Conservation (phyloP, 1,139 yeast genomes). For the Nakaseomyces nivariensis region DNA sequence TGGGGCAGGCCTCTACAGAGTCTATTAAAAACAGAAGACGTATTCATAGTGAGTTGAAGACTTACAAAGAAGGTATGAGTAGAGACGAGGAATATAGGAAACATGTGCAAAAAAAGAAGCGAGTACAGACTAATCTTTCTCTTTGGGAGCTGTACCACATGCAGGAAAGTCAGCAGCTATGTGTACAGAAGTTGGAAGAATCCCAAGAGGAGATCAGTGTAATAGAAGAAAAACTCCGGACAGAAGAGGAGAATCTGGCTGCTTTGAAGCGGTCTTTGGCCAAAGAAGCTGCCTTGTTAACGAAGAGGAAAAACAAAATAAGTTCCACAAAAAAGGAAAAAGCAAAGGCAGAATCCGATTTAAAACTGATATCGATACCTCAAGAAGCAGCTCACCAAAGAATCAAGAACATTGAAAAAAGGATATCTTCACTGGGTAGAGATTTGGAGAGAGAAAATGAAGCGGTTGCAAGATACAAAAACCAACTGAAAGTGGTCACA, state of each 20-base stretch:
- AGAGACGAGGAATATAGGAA: conserved; percentile 64
- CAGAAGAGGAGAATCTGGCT: conserved; percentile 26
- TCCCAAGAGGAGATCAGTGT: conserved; percentile 29
- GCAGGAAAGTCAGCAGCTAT: conserved; percentile 38
- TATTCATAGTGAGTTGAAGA: conserved; percentile 65
- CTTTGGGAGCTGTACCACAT: conserved; percentile 63
- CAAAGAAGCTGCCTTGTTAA: conserved; percentile 36
- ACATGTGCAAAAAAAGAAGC: conserved; percentile 41
- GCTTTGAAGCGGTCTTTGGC: conserved; percentile 37
- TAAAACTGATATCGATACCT: conserved; percentile 45
- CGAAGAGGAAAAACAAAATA: conserved; percentile 36
- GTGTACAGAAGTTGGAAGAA: conserved; percentile 27
- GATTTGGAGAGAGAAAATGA: conserved; percentile 48
- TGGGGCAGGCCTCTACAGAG: conserved; percentile 55
- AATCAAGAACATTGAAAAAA: conserved; percentile 39
- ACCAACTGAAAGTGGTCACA: conserved; percentile 41
- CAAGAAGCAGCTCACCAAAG: conserved; percentile 32
- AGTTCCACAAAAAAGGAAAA: conserved; percentile 34
- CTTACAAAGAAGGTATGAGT: conserved; percentile 64
- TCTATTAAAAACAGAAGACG: conserved; percentile 66
- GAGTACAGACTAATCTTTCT: conserved; percentile 41
- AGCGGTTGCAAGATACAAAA: conserved; percentile 35
- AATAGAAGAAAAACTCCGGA: conserved; percentile 23
- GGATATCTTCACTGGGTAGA: conserved; percentile 41
- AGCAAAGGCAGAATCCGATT: conserved; percentile 47